Evolutionary conservation across 2,329 filamentous ascomycete genomes (phyloP).

Genomic region (Meredithiella fracta): DNA sequence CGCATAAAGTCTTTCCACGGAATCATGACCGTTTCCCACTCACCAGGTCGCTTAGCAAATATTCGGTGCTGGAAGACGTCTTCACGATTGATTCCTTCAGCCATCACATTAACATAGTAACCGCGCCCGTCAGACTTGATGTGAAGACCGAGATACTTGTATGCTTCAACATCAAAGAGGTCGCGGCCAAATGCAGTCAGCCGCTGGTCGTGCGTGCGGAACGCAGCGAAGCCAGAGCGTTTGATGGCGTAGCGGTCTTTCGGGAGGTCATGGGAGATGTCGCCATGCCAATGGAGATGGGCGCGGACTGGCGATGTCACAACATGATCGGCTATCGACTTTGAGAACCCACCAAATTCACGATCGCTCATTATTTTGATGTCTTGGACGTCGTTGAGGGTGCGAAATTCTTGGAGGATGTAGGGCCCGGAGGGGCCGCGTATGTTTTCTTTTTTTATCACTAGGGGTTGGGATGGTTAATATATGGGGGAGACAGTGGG

Average conservation of each 20-base stretch:
- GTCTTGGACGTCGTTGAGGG: conserved; percentile 25
- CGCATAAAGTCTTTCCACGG: conserved; percentile 86
- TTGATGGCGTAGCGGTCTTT: conserved; percentile 55
- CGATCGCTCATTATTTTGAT: conserved; percentile 73
- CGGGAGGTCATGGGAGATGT: conserved; percentile 74
- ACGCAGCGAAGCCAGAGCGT: conserved; percentile 76
- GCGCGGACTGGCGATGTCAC: neutral
- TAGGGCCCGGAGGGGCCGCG: conserved; percentile 47
- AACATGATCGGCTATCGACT: conserved; percentile 52
- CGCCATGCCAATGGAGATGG: conserved; percentile 72
- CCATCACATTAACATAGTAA: conserved; percentile 92
- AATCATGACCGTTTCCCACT: conserved; percentile 92
- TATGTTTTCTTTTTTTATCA: conserved; percentile 51
- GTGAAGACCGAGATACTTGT: conserved; percentile 70
- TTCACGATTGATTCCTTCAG: conserved; percentile 82
- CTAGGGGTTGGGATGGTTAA: conserved; percentile 28
- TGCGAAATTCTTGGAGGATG: conserved; percentile 46
- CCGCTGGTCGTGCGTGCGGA: conserved; percentile 62
- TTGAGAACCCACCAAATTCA: conserved; percentile 75
- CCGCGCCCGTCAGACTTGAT: conserved; percentile 80
- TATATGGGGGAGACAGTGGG: neutral
- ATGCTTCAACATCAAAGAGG: conserved; percentile 80
- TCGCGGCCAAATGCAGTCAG: conserved; percentile 72
- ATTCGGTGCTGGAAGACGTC: conserved; percentile 90
- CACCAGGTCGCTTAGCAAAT: conserved; percentile 58